phyloP scores from a whole-genome alignment of 495 filamentous ascomycete species.

The Tetracladium setigerum region DNA sequence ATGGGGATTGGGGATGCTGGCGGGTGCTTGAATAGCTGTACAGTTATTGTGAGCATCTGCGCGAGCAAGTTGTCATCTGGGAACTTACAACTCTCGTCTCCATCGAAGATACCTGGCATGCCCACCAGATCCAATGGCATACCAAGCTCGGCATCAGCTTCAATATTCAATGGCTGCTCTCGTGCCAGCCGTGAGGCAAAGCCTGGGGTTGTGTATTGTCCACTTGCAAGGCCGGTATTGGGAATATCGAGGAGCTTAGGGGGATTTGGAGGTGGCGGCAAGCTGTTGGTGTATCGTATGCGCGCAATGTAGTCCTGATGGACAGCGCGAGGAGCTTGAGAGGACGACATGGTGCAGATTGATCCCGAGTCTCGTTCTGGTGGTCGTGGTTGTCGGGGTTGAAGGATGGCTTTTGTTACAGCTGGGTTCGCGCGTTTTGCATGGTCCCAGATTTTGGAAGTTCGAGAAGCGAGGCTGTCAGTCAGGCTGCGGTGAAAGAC shows the following conservation, averaged over 20 bases:
- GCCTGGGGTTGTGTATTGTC: conserved; percentile 75
- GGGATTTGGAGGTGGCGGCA: conserved; percentile 86
- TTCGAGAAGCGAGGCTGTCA: too few relatives aligned
- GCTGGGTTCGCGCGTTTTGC: too few relatives aligned
- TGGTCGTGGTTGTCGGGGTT: too few relatives aligned
- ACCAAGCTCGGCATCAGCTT: conserved; percentile 93
- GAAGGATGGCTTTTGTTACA: too few relatives aligned
- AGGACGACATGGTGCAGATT: conserved; percentile 32
- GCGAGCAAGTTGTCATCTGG: conserved; percentile 6
- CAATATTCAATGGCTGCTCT: conserved; percentile 90
- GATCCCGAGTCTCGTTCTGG: too few relatives aligned
- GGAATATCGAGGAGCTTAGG: conserved; percentile 96
- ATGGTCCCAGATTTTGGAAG: too few relatives aligned
- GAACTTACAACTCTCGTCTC: conserved; percentile 85
- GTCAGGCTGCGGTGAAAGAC: too few relatives aligned
- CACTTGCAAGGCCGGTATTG: conserved; percentile 73
- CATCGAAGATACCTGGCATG: conserved; percentile 88
- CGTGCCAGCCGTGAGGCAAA: conserved; percentile 83
- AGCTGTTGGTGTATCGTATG: conserved; percentile 87
- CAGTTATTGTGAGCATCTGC: conserved; percentile 16
- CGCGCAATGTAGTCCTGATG: conserved; percentile 96
- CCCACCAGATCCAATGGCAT: conserved; percentile 96
- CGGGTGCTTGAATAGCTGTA: conserved; percentile 72
- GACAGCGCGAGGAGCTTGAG: conserved; percentile 45
- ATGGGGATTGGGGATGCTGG: conserved; percentile 61